A percentile compares a stretch with the other conserved stretches of the same genome.
These are phyloP conservation scores for Botryotinia narcissicola DNA, from an alignment of 2,329 filamentous ascomycete species.

Conservation along the genomic window DNA sequence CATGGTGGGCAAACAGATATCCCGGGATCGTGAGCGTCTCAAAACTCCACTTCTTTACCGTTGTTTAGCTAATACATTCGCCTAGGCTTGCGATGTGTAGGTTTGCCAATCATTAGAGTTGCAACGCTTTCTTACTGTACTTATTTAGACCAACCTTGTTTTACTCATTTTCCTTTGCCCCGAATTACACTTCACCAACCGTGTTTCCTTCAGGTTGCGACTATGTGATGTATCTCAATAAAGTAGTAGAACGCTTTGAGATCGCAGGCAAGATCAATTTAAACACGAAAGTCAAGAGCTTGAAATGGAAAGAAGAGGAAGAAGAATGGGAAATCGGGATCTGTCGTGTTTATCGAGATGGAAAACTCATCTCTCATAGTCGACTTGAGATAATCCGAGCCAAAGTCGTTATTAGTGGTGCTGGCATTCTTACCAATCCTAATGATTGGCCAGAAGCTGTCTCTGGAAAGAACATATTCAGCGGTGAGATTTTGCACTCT, in stretches of 20 bases:
- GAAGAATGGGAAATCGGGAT: not conserved
- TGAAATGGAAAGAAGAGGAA: not conserved
- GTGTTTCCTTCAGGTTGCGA: not conserved
- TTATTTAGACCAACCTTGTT: conserved; percentile 46
- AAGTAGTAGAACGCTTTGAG: not conserved
- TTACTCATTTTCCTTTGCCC: conserved; percentile 60
- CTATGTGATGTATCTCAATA: not conserved
- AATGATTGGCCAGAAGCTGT: conserved; percentile 50
- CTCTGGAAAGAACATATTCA: conserved; percentile 41
- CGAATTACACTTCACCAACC: conserved; percentile 43
- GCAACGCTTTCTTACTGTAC: not conserved
- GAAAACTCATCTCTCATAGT: not conserved
- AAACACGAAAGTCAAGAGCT: not conserved
- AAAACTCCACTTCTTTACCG: not conserved
- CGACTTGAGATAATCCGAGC: not conserved
- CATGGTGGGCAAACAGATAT: not conserved
- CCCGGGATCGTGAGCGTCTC: not conserved
- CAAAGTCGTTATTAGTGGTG: conserved; percentile 52
- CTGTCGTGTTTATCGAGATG: not conserved
- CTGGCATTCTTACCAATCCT: conserved; percentile 55
- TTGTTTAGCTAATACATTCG: not conserved
- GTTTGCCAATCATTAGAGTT: not conserved
- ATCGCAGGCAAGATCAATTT: not conserved
- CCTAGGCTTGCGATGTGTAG: not conserved
- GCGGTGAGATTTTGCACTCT: not conserved